These are phyloP conservation scores for Raddia distichophylla DNA, from an alignment of 176 grass and related monocot species.

Conservation along the genomic window DNA sequence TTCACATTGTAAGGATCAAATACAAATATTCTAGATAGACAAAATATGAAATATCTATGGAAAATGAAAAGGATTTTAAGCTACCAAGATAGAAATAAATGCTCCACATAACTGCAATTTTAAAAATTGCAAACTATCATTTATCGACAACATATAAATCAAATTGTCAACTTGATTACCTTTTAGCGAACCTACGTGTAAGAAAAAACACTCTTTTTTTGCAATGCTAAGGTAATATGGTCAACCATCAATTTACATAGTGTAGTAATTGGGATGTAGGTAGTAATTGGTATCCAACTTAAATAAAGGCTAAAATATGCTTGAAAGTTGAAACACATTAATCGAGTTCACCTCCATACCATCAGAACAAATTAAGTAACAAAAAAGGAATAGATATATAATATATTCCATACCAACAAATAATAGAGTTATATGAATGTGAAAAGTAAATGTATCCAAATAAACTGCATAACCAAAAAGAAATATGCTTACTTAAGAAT, in stretches of 20 bases:
- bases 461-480: constrained; percentile 35
- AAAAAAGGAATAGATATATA: not conserved
- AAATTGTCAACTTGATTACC: not conserved
- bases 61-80: not conserved
- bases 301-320: not conserved
- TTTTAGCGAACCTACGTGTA: not conserved
- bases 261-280: not conserved
- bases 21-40: not conserved
- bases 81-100: constrained; percentile 6
- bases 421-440: constrained; percentile 36
- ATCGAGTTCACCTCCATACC: constrained; percentile 5
- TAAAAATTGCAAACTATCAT: constrained; percentile 2
- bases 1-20: not conserved
- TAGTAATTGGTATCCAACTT: not conserved
- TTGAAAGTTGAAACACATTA: constrained; percentile 26
- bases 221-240: not conserved
- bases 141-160: not conserved
- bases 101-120: not conserved
- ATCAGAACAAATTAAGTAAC: constrained; percentile 27
- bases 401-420: constrained; percentile 36
- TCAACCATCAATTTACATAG: not conserved
- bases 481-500: constrained; percentile 86
- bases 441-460: constrained; percentile 52
- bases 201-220: not conserved
- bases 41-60: not conserved